A percentile compares a stretch with the other conserved stretches of the same genome.
Evolutionary conservation across 257 asterid genomes (phyloP).

Genomic region (Galeopsis tetrahit): DNA sequence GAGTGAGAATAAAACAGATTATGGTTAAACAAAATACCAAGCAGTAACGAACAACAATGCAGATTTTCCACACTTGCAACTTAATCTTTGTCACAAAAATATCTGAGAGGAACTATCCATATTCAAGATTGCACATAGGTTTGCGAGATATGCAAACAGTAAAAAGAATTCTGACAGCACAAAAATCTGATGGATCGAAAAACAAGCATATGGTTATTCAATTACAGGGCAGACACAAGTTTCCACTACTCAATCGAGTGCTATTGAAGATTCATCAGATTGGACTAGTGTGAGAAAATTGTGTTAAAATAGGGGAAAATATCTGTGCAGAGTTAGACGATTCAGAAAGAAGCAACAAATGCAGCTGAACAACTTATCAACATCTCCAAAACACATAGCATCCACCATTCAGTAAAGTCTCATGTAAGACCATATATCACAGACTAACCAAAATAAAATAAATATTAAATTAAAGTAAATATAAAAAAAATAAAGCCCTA

Average conservation of each 20-base stretch:
- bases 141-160: conserved; percentile 17
- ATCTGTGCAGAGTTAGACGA: conserved; percentile 12
- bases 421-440: not conserved
- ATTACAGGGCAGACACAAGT: not conserved
- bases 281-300: conserved; percentile 1
- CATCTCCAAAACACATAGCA: conserved; percentile 10
- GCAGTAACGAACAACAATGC: conserved; percentile 25
- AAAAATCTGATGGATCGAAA: not conserved
- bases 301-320: conserved; percentile 1
- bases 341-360: conserved; percentile 23
- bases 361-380: conserved; percentile 21
- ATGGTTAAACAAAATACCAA: not conserved
- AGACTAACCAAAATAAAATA: not conserved
- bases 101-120: conserved; percentile 15
- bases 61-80: conserved; percentile 18
- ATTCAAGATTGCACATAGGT: conserved; percentile 16
- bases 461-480: no score
- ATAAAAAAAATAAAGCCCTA: not conserved
- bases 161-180: conserved; percentile 7
- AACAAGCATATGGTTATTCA: not conserved
- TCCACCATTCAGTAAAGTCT: conserved; percentile 1
- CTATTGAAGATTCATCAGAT: not conserved
- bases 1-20: conserved; percentile 15
- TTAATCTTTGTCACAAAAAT: not conserved
- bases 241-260: conserved; percentile 8